Evolutionary conservation across 1,139 yeast genomes (phyloP).

Genomic region (Scheffersomyces insectosa): DNA sequence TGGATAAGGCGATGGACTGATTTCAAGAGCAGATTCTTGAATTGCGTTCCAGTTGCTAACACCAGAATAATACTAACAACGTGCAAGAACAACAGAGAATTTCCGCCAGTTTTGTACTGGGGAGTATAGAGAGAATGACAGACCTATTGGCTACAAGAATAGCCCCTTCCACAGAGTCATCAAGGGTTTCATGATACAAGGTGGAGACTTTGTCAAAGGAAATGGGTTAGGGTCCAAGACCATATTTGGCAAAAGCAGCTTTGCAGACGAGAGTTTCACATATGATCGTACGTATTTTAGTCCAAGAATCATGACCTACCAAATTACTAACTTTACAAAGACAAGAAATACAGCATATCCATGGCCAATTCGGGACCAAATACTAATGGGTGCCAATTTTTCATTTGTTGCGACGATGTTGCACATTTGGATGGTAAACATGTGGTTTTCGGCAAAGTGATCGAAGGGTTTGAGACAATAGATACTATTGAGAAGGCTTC

Average conservation of each 20-base stretch:
- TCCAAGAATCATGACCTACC: neutral
- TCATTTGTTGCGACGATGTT: slow-evolving; percentile 26
- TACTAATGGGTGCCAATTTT: slow-evolving; percentile 42
- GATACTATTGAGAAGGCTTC: slow-evolving; percentile 15
- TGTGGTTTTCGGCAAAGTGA: slow-evolving; percentile 38
- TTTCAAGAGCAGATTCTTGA: neutral
- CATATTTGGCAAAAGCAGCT: slow-evolving; percentile 32
- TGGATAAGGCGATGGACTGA: too few species aligned
- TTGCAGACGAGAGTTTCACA: slow-evolving; percentile 35
- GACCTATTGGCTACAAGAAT: slow-evolving; percentile 31
- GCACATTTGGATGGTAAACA: slow-evolving; percentile 35
- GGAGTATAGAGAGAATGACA: slow-evolving; percentile 37
- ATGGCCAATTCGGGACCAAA: slow-evolving; percentile 49
- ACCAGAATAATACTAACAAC: slow-evolving; percentile 14
- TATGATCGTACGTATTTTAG: slow-evolving; percentile 17
- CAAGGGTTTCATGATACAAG: slow-evolving; percentile 31
- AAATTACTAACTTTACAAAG: slow-evolving; percentile 7
- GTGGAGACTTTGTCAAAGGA: slow-evolving; percentile 42
- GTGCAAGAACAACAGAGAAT: slow-evolving; percentile 45
- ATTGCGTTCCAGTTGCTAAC: too few species aligned
- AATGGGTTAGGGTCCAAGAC: slow-evolving; percentile 47
- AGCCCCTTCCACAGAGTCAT: slow-evolving; percentile 21
- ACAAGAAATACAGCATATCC: slow-evolving; percentile 27
- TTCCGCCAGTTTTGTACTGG: slow-evolving; percentile 60
- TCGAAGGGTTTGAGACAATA: slow-evolving; percentile 21